Conservation (phyloP, 805 yeast species). For the Debaryomyces hansenii region DNA sequence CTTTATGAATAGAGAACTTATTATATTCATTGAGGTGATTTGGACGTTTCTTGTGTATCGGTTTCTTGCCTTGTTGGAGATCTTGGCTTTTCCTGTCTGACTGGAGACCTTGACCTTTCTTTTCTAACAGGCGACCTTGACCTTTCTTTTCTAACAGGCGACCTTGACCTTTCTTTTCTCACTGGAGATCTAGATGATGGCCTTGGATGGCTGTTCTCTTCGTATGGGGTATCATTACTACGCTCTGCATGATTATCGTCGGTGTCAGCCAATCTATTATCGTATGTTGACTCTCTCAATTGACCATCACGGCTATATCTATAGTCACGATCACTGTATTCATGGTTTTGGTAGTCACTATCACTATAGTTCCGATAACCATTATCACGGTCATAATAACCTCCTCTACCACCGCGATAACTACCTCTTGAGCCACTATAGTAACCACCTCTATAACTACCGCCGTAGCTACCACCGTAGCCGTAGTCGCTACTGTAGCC, state of each 20-base stretch:
- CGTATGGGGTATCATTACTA: neutral
- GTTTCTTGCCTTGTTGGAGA: neutral
- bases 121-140: slow-evolving; percentile 36
- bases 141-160: slow-evolving; percentile 26
- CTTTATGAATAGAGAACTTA: neutral
- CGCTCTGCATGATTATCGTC: neutral
- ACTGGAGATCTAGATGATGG: slow-evolving; percentile 28
- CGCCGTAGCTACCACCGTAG: slow-evolving; percentile 3
- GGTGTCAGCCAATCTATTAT: slow-evolving; percentile 3
- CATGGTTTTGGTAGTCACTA: neutral
- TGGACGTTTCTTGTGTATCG: neutral
- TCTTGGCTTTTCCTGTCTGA: neutral
- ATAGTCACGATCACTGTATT: slow-evolving; percentile 11
- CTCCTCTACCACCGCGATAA: slow-evolving; percentile 14
- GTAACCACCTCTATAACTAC: slow-evolving; percentile 11
- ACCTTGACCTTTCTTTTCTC: slow-evolving; percentile 27
- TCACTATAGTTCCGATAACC: neutral
- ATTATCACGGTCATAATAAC: slow-evolving; percentile 16
- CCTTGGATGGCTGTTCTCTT: slow-evolving; percentile 27
- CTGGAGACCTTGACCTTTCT: slow-evolving; percentile 41
- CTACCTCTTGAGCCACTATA: slow-evolving; percentile 10
- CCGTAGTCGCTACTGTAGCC: slow-evolving; percentile 4
- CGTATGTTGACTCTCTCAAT: slow-evolving; percentile 17
- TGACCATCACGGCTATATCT: slow-evolving; percentile 15
- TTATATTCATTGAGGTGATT: neutral